Evolutionary conservation across 2,329 filamentous ascomycete genomes (phyloP), one percentile per base, ranked within the genome.

Genomic region (Plectosphaerella cucumerina): DNA sequence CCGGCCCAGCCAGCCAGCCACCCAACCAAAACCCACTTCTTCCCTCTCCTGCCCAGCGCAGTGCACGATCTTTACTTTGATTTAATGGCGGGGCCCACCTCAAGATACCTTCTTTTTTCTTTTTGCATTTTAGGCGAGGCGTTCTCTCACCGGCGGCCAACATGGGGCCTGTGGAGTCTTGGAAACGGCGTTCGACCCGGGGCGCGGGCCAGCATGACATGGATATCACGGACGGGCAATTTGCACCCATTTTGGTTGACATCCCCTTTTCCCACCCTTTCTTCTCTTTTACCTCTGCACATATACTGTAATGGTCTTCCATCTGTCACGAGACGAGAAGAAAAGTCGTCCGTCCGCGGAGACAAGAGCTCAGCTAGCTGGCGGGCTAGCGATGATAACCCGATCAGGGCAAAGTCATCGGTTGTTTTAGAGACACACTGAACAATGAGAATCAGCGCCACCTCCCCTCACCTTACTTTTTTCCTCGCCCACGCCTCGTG

Each of bases 21-120:
- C 34, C 3, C 26, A 4, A 50, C 55, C 56, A 52, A 55, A 4
- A 50, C 55, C 56, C 53, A 55, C 55, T 57, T 44, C 6, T 33
- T 44, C 17, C n/a, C 41, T 42, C 33, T 50, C 45, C 50, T 50
- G 59, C 51, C 54, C 56, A 47, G 45, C 26, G 62, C 48, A 54
- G 56, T 50, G 60, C 50, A 63, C 53, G 56, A 61, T 44, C 21
- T 44, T 44, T 44, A 22, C 21, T 44, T 21, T 42, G 39, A 39
- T 18, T 31, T 18, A 39, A n/a, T 18, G 35, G 35, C 35, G 35
- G 35, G 35, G 15, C 35, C 35, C 17, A 15, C 35, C 18, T 20
- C 39, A 42, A 42, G 39, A 42, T 42, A 42, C 39, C 39, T 42
- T 20, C 17, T 42, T 42, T 17, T 42, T 42, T 42, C 18, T 12